Conservation (phyloP, 768 basidiomycete genomes). For the Pholiota microspora region DNA sequence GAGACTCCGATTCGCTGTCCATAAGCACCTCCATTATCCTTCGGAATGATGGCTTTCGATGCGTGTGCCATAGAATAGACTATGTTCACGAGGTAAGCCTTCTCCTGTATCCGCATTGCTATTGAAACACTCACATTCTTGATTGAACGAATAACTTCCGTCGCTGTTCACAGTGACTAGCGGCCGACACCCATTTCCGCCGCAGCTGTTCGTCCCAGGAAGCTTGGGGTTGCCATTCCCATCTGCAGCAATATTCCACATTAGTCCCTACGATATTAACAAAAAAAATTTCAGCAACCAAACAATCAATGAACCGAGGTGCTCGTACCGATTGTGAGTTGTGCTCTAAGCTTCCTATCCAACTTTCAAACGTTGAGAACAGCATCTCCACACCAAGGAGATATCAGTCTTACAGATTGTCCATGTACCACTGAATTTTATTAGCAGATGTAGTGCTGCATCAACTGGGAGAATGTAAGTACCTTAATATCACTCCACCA, state of each 20-base stretch:
- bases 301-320: constrained; percentile 18
- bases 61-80: constrained; percentile 75
- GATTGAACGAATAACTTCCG: constrained; percentile 63
- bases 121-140: constrained; percentile 53
- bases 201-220: constrained; percentile 64
- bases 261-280: constrained; percentile 43
- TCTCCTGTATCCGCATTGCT: background rate
- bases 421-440: constrained; percentile 58
- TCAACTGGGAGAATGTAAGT: too few relatives aligned
- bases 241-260: constrained; percentile 78
- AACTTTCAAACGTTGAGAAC: too few relatives aligned
- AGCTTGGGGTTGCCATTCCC: constrained; percentile 60
- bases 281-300: constrained; percentile 17
- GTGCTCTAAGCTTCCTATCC: constrained; percentile 29
- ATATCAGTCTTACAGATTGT: constrained; percentile 42
- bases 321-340: constrained; percentile 40
- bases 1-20: constrained; percentile 66
- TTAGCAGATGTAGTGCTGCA: too few relatives aligned
- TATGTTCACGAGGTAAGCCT: constrained; percentile 16
- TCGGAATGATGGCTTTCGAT: constrained; percentile 70
- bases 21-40: constrained; percentile 64
- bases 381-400: background rate
- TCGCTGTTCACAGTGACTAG: constrained; percentile 66
- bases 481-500: constrained; percentile 86
- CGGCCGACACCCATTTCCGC: constrained; percentile 59